Percentiles rank a stretch among this genome's conserved stretches.
These are phyloP conservation scores for Trichocladium uniseriatum DNA, from an alignment of 495 filamentous ascomycete genomes.

Conservation along the genomic window DNA sequence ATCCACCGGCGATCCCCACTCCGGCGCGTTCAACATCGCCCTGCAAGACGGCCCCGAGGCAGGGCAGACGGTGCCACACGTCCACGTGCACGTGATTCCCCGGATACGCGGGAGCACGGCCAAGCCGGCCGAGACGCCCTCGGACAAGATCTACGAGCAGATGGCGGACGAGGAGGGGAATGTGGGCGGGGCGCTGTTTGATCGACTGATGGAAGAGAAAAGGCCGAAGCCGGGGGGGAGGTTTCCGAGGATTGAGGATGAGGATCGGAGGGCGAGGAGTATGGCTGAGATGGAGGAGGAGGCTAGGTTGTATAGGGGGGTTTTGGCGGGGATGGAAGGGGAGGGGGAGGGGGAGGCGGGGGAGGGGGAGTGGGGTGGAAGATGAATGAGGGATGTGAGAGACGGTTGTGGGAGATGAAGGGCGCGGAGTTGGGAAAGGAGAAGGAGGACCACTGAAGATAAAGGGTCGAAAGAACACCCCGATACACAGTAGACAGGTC, in stretches of 20 bases:
- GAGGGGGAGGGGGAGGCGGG: slow-evolving; percentile 15
- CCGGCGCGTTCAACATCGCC: slow-evolving; percentile 74
- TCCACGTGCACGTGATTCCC: slow-evolving; percentile 92
- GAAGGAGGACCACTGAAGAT: too few relatives aligned
- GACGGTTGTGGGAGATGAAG: too few relatives aligned
- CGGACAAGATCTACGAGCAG: slow-evolving; percentile 63
- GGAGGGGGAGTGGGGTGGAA: neutral
- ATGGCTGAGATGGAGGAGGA: slow-evolving; percentile 73
- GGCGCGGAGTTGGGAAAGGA: too few relatives aligned
- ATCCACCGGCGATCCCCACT: slow-evolving; percentile 1
- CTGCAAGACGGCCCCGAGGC: slow-evolving; percentile 85
- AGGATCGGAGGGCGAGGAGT: slow-evolving; percentile 55
- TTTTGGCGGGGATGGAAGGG: slow-evolving; percentile 29
- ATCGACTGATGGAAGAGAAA: neutral
- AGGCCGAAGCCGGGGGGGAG: slow-evolving; percentile 33
- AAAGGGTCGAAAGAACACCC: too few relatives aligned
- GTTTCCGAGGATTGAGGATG: slow-evolving; percentile 54
- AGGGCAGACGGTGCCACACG: slow-evolving; percentile 81
- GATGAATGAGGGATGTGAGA: too few relatives aligned
- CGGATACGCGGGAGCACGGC: slow-evolving; percentile 39
- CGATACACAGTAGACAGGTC: too few relatives aligned
- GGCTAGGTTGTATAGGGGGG: slow-evolving; percentile 51
- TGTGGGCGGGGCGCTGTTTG: slow-evolving; percentile 50
- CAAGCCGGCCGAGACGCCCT: slow-evolving; percentile 40
- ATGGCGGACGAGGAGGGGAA: slow-evolving; percentile 82